A percentile compares a stretch with the other conserved stretches of the same genome.
Conservation (phyloP, 1,139 yeast genomes). For the Suhomyces guaymorum region DNA sequence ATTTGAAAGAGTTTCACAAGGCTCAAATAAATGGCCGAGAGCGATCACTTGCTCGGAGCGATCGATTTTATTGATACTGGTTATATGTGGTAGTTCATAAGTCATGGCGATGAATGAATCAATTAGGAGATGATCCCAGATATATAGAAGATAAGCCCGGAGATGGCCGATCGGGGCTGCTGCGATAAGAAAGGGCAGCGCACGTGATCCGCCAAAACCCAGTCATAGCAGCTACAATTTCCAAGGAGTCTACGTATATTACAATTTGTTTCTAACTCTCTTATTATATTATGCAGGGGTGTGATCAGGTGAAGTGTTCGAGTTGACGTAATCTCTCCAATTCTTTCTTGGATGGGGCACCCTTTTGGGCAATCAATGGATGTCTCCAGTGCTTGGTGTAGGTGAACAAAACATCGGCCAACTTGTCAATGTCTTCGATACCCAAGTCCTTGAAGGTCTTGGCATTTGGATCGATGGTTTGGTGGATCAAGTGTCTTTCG, state of each 20-base stretch:
- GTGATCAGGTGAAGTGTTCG: conserved; percentile 42
- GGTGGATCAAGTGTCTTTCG: conserved; percentile 74
- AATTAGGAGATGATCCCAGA: neutral
- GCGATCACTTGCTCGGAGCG: conserved; percentile 29
- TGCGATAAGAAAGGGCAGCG: neutral
- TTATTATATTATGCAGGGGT: conserved; percentile 17
- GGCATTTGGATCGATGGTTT: conserved; percentile 61
- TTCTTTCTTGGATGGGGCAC: conserved; percentile 46
- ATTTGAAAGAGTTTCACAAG: conserved; percentile 54
- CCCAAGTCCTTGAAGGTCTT: conserved; percentile 73
- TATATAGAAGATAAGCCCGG: conserved; percentile 1
- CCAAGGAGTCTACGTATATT: neutral
- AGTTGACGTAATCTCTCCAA: conserved; percentile 46
- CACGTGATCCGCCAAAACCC: neutral
- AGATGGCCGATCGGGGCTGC: conserved; percentile 2
- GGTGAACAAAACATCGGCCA: conserved; percentile 69
- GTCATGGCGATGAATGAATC: conserved; percentile 10
- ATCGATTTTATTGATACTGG: conserved; percentile 20
- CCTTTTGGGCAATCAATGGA: conserved; percentile 51
- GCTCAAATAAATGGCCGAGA: conserved; percentile 65
- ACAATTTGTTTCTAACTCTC: conserved; percentile 7
- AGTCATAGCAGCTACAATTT: neutral
- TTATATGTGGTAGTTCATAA: conserved; percentile 26
- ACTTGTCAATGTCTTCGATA: conserved; percentile 59
- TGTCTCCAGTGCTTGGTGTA: conserved; percentile 59